Evolutionary conservation across 2,329 filamentous ascomycete species (phyloP), one percentile per base, ranked within the genome.

Genomic region (Botryosphaeria dothidea): DNA sequence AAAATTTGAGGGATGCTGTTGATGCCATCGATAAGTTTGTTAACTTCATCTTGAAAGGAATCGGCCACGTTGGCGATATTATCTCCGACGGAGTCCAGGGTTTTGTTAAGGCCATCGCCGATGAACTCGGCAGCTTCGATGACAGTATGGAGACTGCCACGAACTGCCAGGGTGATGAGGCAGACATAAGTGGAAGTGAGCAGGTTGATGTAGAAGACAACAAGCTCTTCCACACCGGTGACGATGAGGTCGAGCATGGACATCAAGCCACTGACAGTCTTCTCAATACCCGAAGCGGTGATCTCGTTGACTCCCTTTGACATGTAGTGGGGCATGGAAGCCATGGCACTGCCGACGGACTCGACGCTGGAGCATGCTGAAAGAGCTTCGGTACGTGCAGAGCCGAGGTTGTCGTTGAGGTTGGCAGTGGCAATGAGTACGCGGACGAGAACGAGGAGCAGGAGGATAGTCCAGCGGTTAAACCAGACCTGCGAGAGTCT

Each of bases 251-350:
- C 83, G 58, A 98, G 84, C 79, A 95, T 88, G 46, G 87, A 83
- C 77, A 95, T 91, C 76, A 98, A 85, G 56, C 88, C 94, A 67
- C 88, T 85, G 69, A 98, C 88, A 8, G 92, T 88, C 71, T 90
- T 88, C 70, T 93, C 92, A 69, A 98, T 89, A 64, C 92, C 90
- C 54, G 85, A 85, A 34, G 92, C 92, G 7, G 92, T 90, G 70
- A 98, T 81, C 66, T 92, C 86, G 79, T 99, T 99, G 75, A 97
- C 89, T 63, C 95, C 95, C 60, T 86, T 83, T 1, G 93, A 91
- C 75, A 98, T 89, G 80, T 97, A 98, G 78, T 97, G 91, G 65
- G 95, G 95, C 93, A 98, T 97, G 41, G 95, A 98, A 43, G 94
- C 95, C 92, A 99, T 94, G 67, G 92, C 86, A 75, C 93, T 97